Base-by-base conservation (phyloP, 176 grass and related monocot genomes). In the Tuctoria greenei region DNA sequence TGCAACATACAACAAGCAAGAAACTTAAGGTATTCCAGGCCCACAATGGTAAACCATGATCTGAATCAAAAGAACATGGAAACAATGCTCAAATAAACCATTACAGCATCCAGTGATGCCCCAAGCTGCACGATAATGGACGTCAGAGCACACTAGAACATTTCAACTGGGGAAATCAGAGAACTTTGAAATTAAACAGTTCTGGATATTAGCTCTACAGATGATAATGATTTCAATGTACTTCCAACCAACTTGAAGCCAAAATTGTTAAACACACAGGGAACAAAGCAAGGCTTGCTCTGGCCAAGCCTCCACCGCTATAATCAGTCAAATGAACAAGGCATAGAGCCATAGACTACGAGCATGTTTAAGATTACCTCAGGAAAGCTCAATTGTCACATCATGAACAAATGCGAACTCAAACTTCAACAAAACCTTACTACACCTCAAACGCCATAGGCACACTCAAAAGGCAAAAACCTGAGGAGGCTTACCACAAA, bases 151-250 rank as follows among this genome's bases (percentile, higher is more conserved):
- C 36, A 59, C 51, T 42, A 59, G 26, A 79, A 51, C 61, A 60
- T 39, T 44, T 4, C 18, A 66, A 58, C 21, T 85, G 74, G 51
- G 60, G 60, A 4, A 8, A 21, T 21, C 12, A n/a, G 5, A 70
- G 17, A 57, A 57, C 10, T 40, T 73, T 79, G 69, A 23, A 55
- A 42, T 20, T 71, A 40, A 75, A 64, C 4, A 15, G n/a, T 25
- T 77, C 69, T 17, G 67, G 25, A 18, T 7, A 12, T 71, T 49
- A 46, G 26, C 69, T 59, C 41, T 49, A 17, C 7, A 10, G 36
- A 51, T 38, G 21, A 17, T 56, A 40, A 39, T 45, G 3, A 61
- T 78, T 67, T 67, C 63, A 43, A 14, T 66, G 10, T 65, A 56
- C 18, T n/a, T 71, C 38, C n/a, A 40, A 27, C n/a, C 9, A 61